A percentile compares a stretch with the other conserved stretches of the same genome.
These are phyloP conservation scores for Bassia scoparia DNA, from an alignment of 148 eudicot genomes.

Conservation along the genomic window DNA sequence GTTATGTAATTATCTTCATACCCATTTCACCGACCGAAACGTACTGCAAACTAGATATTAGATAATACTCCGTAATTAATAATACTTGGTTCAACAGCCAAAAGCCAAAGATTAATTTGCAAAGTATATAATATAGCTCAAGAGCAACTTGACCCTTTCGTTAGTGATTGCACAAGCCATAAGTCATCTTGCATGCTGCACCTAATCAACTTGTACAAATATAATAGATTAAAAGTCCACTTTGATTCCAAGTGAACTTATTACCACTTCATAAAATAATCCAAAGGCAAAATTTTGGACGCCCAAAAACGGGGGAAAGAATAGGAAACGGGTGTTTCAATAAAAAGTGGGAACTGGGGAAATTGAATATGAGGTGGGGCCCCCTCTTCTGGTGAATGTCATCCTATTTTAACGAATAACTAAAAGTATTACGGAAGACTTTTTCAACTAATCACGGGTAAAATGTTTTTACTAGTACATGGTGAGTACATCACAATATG, in stretches of 20 bases:
- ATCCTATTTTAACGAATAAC: no score
- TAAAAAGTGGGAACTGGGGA: not conserved
- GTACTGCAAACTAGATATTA: no score
- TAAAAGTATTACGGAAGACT: no score
- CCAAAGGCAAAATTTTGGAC: not conserved
- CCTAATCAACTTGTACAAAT: not conserved
- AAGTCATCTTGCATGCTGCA: not conserved
- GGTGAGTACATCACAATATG: no score
- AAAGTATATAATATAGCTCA: not conserved
- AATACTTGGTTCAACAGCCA: not conserved
- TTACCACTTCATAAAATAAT: not conserved
- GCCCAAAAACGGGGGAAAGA: not conserved
- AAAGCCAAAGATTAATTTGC: not conserved
- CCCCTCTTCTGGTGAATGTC: not conserved
- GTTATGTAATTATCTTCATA: no score
- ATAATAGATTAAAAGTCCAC: not conserved
- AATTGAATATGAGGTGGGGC: slow-evolving; percentile 1
- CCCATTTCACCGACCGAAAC: no score
- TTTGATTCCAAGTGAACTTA: slow-evolving; percentile 10
- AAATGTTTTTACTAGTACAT: no score
- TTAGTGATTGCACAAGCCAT: not conserved
- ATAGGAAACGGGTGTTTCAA: slow-evolving; percentile 1
- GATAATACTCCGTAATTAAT: not conserved
- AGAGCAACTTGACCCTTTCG: not conserved
- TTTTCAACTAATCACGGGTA: no score